A percentile compares a stretch with the other conserved stretches of the same genome.
These are phyloP conservation scores for Cicer arietinum DNA, from an alignment of 306 rosid species.

Conservation along the genomic window DNA sequence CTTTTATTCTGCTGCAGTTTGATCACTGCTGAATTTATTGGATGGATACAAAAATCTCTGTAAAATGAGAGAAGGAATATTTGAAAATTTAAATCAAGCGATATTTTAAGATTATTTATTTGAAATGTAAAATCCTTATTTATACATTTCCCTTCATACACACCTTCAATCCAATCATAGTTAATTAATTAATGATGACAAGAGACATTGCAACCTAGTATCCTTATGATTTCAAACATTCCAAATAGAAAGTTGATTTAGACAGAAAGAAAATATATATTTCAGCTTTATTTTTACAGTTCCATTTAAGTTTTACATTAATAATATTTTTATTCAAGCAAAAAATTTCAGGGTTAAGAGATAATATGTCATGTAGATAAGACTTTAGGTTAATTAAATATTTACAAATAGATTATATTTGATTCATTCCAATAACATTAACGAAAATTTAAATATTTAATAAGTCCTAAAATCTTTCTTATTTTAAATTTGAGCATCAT, in stretches of 20 bases:
- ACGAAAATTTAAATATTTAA: too few relatives aligned
- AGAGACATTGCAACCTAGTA: background rate
- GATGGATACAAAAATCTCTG: background rate
- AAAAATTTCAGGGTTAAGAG: too few relatives aligned
- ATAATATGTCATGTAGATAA: too few relatives aligned
- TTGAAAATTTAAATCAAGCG: background rate
- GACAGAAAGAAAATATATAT: background rate
- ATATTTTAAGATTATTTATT: background rate
- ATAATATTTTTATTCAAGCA: too few relatives aligned
- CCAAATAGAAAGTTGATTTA: too few relatives aligned
- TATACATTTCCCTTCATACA: background rate
- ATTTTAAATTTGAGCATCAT: too few relatives aligned
- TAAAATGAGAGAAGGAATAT: background rate
- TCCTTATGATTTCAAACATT: background rate
- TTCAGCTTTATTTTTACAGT: background rate
- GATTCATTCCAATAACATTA: too few relatives aligned
- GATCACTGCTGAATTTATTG: background rate
- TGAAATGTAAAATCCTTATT: constrained; percentile 1
- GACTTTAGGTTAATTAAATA: too few relatives aligned
- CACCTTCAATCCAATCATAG: too few relatives aligned
- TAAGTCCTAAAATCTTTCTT: too few relatives aligned
- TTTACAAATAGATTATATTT: too few relatives aligned
- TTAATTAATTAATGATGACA: background rate
- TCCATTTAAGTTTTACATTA: background rate
- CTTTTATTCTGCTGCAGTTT: background rate